Base-by-base conservation (phyloP, 2,329 filamentous ascomycete genomes). In the Corynespora cassiicola region DNA sequence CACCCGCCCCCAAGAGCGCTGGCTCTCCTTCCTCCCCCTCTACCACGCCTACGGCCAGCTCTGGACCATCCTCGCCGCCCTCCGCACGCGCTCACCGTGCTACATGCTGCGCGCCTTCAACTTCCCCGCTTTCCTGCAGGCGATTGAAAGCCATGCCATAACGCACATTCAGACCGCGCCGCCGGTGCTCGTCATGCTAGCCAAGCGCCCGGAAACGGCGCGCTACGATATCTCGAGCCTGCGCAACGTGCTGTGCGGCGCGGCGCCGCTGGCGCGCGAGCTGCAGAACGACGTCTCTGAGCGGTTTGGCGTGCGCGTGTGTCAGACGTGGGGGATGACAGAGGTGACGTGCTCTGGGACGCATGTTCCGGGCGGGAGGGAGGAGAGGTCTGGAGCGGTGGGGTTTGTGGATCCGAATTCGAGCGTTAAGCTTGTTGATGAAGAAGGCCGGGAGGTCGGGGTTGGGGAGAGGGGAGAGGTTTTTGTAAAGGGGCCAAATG, bases 11-110 rank as follows among this genome's bases (percentile, higher is more conserved):
- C 39, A 45, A 25, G 63, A 70, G 29, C 59, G 61, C 27, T 68
- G 66, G 63, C 60, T 72, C 10, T 67, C 81, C 1, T 70, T 70
- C 31, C 54, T 71, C 5, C 69, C 68, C 3, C 52, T 72, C 4
- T 71, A 71, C 36, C 68, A 71, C 41, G 65, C 64, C 3, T 80
- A 78, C 48, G 66, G 65, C 14, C 60, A 72, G 26, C 59, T 70
- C 14, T 69, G 66, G 58, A 68, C 66, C 25, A 62, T 72, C 40
- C 59, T 65, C n/a, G 57, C 56, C 2, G 65, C 68, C 2, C 50
- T 60, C 3, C 61, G 61, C 28, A 62, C 55, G 6, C 50, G 53
- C 2, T 62, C 61, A 4, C 66, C 63, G 2, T 65, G 62, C 25
- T 66, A 61, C 41, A 66, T 67, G 56, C 72, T 72, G 69, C 55